A percentile compares a stretch with the other conserved stretches of the same genome.
These are phyloP conservation scores for Narthecium ossifragum DNA, from an alignment of 106 monocot species.

Conservation along the genomic window DNA sequence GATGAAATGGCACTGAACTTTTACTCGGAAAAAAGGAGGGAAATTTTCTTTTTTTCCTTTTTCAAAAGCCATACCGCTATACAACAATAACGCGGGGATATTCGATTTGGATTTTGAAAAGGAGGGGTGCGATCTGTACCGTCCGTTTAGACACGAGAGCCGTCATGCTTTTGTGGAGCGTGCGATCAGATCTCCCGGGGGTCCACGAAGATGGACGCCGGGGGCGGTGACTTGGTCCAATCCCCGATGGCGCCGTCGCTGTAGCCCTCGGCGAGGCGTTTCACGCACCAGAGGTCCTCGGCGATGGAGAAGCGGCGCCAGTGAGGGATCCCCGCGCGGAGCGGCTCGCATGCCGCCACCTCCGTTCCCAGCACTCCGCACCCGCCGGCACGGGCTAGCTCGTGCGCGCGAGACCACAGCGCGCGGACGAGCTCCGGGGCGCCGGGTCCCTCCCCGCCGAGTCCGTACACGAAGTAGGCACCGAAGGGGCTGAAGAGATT, in stretches of 20 bases:
- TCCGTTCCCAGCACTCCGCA: conserved; percentile 69
- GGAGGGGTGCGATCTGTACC: not conserved
- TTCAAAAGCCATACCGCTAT: too few relatives aligned
- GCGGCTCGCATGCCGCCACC: conserved; percentile 48
- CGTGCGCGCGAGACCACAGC: conserved; percentile 53
- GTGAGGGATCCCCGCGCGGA: conserved; percentile 44
- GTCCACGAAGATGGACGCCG: conserved; percentile 59
- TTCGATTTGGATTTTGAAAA: not conserved
- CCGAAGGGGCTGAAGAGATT: conserved; percentile 89
- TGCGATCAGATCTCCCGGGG: conserved; percentile 45
- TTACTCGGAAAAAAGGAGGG: not conserved
- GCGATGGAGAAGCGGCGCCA: conserved; percentile 43
- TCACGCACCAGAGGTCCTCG: conserved; percentile 78
- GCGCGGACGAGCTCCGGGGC: conserved; percentile 17
- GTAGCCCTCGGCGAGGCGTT: conserved; percentile 56
- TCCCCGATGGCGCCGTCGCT: conserved; percentile 40
- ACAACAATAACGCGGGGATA: not conserved
- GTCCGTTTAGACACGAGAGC: too few relatives aligned
- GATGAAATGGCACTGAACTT: too few relatives aligned
- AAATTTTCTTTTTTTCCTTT: too few relatives aligned
- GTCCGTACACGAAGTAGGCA: conserved; percentile 70
- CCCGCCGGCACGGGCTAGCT: conserved; percentile 44
- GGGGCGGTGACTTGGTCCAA: conserved; percentile 53
- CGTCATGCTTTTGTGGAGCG: too few relatives aligned
- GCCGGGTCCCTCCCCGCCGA: conserved; percentile 52